Base-by-base conservation (phyloP, 331 rosid species). In the Erythrophleum ivorense region DNA sequence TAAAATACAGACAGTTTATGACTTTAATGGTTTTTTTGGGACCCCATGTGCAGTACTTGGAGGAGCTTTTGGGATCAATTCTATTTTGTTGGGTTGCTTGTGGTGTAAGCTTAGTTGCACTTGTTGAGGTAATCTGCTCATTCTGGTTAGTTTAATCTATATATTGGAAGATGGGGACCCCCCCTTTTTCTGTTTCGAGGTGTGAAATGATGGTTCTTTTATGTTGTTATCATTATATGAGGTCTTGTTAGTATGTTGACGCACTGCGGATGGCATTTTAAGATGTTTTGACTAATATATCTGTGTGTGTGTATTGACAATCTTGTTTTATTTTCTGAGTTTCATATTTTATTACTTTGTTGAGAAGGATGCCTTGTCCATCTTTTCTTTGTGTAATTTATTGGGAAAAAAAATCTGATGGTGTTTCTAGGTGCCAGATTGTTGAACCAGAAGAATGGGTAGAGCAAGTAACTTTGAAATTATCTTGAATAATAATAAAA, bases 71-170 rank as follows among this genome's bases (percentile, higher is more conserved):
- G 75, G 98, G 98, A 81, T 74, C 98, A 53, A 82, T 95, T 87
- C 85, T 95, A 63, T 95, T 93, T 85, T 88, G 88, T 79, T 95
- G 98, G 98, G 94, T 95, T 87, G 88, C 94, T 83, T 95, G 98
- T 81, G 96, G 95, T 81, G 97, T 95, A 78, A 95, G 94, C 89
- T 82, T 95, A 85, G 86, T 84, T 81, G 94, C 98, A 48, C 96
- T 95, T 73, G 86, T 89, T 76, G 98, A 93, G 98, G 98, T 95
- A 92, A 82, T 75, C 24, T 80, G 49, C 81, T 82, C 58, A 16
- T 57, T 67, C 76, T 78, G 43, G 60, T 49, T 63, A 7, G 9
- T 81, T 29, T 77, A 52, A 36, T 78, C 71, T 48, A 57, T 75
- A 65, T 41, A 16, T 19, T 60, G 67, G 40, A 60, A 60, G 67